Evolutionary conservation across 1,284 basidiomycete genomes (phyloP).

Genomic region (Leccinum solheimii): DNA sequence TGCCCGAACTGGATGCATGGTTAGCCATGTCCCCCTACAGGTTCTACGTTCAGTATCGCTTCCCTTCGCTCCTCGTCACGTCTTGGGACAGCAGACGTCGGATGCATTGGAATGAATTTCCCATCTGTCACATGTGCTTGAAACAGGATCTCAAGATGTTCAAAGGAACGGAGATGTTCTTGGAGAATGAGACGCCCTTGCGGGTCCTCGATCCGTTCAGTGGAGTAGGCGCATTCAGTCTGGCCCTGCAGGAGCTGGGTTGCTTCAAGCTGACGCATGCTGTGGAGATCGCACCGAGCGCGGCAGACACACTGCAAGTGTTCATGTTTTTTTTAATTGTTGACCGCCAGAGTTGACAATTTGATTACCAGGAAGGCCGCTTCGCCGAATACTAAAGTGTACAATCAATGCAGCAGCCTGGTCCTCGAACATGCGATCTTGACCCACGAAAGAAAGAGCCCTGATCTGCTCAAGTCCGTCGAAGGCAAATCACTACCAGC

Average conservation of each 20-base stretch:
- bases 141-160: constrained; percentile 36
- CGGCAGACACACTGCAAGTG: constrained; percentile 63
- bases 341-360: constrained; percentile 1
- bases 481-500: constrained; percentile 37
- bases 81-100: constrained; percentile 41
- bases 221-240: constrained; percentile 64
- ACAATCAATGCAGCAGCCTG: constrained; percentile 63
- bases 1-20: constrained; percentile 48
- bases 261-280: constrained; percentile 61
- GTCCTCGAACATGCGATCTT: constrained; percentile 58
- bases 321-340: neutral
- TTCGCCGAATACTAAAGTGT: constrained; percentile 44
- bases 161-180: constrained; percentile 34
- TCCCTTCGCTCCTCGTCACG: constrained; percentile 41
- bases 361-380: constrained; percentile 42
- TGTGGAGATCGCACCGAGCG: constrained; percentile 68
- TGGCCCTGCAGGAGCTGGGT: constrained; percentile 52
- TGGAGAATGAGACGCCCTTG: constrained; percentile 37
- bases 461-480: constrained; percentile 42
- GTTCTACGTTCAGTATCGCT: constrained; percentile 54
- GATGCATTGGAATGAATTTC: constrained; percentile 38
- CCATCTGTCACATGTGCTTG: constrained; percentile 49
- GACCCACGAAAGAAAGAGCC: constrained; percentile 39
- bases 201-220: constrained; percentile 62
- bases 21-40: constrained; percentile 50